Evolutionary conservation across 192 early-diverging fungal species (phyloP).

Genomic region (Rhizoclosmatium sp.): DNA sequence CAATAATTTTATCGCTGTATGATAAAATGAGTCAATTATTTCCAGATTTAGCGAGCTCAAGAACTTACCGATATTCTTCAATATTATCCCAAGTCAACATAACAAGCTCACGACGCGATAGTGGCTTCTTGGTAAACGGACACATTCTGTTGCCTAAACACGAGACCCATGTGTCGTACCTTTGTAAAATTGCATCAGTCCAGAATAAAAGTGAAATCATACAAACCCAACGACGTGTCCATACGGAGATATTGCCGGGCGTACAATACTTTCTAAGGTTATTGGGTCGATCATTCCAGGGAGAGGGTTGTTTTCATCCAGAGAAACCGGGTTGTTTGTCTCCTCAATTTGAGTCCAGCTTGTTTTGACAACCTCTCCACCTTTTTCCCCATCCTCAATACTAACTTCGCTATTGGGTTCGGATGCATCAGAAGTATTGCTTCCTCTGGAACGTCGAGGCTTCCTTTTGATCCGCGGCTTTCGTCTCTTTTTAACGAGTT

Average conservation of each 20-base stretch:
- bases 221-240: conserved; percentile 64
- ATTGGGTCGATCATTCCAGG: conserved; percentile 95
- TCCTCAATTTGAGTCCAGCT: neutral
- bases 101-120: conserved; percentile 89
- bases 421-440: neutral
- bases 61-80: conserved; percentile 46
- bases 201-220: neutral
- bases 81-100: conserved; percentile 56
- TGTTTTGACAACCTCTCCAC: too few species aligned
- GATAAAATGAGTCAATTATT: neutral
- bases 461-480: neutral
- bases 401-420: neutral
- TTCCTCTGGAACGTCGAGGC: neutral
- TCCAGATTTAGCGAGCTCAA: neutral
- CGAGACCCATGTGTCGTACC: conserved; percentile 61
- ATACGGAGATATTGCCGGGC: conserved; percentile 94
- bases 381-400: neutral
- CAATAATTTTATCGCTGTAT: too few species aligned
- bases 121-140: conserved; percentile 91
- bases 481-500: neutral
- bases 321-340: neutral
- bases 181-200: conserved; percentile 1
- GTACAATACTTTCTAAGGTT: conserved; percentile 86
- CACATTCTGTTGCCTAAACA: conserved; percentile 91
- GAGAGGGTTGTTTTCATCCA: conserved; percentile 72